Percentiles rank a stretch among this genome's conserved stretches.
Conservation (phyloP, 257 asterid species). For the Oldenlandia corymbosa region DNA sequence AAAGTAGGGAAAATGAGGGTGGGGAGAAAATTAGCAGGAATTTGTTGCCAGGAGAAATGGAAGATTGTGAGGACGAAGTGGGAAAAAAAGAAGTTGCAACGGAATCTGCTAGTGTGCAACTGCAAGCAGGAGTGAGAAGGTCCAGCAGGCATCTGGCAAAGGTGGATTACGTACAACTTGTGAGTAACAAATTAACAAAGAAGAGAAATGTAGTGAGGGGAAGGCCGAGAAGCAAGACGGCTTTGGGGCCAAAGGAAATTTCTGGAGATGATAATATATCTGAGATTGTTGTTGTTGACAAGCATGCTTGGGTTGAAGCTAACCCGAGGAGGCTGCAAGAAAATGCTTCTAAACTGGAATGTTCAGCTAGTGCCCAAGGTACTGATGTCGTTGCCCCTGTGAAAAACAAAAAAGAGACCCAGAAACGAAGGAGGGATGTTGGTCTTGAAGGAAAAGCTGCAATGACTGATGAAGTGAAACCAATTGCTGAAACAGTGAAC, state of each 20-base stretch:
- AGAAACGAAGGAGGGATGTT: constrained; percentile 17
- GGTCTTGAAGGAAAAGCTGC: constrained; percentile 19
- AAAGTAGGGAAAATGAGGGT: constrained; percentile 15
- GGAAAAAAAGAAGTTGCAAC: constrained; percentile 14
- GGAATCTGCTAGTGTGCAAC: constrained; percentile 12
- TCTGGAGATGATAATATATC: constrained; percentile 9
- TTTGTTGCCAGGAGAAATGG: constrained; percentile 10
- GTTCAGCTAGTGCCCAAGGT: constrained; percentile 14
- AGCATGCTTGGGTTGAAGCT: constrained; percentile 13
- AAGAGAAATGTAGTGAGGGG: constrained; percentile 11
- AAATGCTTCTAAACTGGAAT: constrained; percentile 23
- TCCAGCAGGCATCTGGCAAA: constrained; percentile 30
- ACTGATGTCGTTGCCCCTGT: constrained; percentile 16
- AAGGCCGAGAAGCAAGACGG: constrained; percentile 13
- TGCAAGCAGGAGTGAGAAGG: constrained; percentile 28
- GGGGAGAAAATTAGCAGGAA: constrained; percentile 8
- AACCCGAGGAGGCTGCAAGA: constrained; percentile 38
- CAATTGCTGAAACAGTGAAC: constrained; percentile 12
- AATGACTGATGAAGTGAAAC: constrained; percentile 2
- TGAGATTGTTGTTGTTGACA: not conserved
- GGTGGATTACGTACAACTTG: constrained; percentile 20
- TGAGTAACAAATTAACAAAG: constrained; percentile 13
- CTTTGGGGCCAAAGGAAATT: constrained; percentile 15
- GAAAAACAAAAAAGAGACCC: constrained; percentile 18
- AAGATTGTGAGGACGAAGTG: constrained; percentile 13